Percentiles rank a stretch among this genome's conserved stretches.
Conservation (phyloP, 208 protist genomes). For the Leishmania guyanensis region DNA sequence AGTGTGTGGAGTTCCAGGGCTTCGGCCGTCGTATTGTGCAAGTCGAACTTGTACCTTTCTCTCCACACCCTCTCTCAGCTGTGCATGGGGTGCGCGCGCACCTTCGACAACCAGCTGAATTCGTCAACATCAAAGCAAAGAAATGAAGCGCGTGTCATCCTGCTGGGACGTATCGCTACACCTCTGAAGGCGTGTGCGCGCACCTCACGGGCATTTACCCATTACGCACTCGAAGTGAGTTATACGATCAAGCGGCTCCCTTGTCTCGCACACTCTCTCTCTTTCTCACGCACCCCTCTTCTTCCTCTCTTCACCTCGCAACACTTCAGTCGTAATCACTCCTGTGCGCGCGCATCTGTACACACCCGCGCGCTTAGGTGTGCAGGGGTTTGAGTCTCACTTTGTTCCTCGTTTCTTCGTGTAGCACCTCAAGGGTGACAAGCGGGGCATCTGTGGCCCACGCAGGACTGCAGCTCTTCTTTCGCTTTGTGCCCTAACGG, state of each 20-base stretch:
- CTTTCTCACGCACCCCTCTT: background rate
- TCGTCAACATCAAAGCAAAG: background rate
- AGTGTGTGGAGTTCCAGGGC: background rate
- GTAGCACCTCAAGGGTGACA: background rate
- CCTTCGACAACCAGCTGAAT: background rate
- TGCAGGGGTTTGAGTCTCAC: background rate
- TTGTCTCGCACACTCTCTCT: background rate
- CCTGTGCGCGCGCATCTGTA: background rate
- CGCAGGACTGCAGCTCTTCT: background rate
- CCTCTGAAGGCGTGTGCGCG: background rate
- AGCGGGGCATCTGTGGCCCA: background rate
- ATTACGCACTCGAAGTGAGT: background rate
- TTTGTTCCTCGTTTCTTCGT: background rate
- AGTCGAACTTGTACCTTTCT: background rate
- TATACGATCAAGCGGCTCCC: background rate
- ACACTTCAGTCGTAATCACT: background rate
- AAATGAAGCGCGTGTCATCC: background rate
- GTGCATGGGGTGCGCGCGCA: background rate
- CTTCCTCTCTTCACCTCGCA: background rate
- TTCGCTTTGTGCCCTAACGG: background rate
- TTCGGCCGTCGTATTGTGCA: background rate
- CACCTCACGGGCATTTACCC: background rate
- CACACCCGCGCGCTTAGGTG: background rate
- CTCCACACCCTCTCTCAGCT: background rate
- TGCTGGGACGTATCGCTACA: background rate